Base-by-base conservation (phyloP, 2,329 filamentous ascomycete genomes). In the Botrytis sinoallii region DNA sequence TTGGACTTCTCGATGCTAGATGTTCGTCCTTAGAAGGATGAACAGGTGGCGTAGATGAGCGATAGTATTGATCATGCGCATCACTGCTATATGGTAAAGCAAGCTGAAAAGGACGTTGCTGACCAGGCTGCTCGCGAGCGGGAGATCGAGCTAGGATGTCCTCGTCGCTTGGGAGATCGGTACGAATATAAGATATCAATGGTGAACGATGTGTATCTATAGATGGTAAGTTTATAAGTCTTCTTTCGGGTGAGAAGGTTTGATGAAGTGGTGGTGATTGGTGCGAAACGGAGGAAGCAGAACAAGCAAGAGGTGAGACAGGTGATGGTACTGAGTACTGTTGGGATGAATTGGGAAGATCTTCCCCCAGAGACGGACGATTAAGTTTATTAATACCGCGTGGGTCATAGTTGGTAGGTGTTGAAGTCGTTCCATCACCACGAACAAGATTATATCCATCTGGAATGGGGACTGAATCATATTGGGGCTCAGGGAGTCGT, bases 31-130 rank as follows among this genome's bases (percentile, higher is more conserved):
- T 55, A 9, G 18, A 9, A 35, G 77, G 77, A 20, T 75, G 74
- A n/a, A 77, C 76, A 18, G 78, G 77, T 4, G 79, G 74, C 32
- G 78, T 77, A 46, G 59, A 64, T 55, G 69, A 71, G 6, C 32
- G 22, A 16, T 60, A 40, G 1, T 32, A 63, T 38, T 32, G 40
- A 52, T 25, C 40, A 42, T 75, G 72, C 4, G 75, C 75, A 22
- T 38, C 40, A 32, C 66, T 69, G 18, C 77, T 76, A 46, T 76
- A 74, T n/a, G 80, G 80, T 3, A 81, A 75, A 4, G 76, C 71
- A 38, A 81, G 71, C 67, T 81, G 78, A 60, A 80, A 81, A 9
- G 80, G 80, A 64, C 77, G 67, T 74, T 81, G 80, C 59, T 81
- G 80, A 4, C 77, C 79, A 38, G 73, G 66, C 8, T 75, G 74